Evolutionary conservation across 2,329 filamentous ascomycete genomes (phyloP).

Genomic region (Penicillium oxalicum): DNA sequence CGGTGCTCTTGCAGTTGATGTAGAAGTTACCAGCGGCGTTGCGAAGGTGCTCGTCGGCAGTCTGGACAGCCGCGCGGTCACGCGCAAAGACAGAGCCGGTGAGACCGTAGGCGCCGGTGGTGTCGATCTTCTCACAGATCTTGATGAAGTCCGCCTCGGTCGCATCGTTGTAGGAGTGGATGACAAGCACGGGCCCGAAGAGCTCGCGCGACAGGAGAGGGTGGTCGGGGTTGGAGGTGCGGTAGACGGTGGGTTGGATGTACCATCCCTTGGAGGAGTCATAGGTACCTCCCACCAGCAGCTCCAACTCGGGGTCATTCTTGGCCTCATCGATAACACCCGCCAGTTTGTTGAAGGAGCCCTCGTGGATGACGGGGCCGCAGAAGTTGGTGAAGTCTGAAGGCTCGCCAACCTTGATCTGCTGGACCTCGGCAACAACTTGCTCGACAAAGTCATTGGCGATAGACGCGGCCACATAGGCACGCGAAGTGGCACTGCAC

Average conservation of each 20-base stretch:
- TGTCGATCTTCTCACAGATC: conserved; percentile 49
- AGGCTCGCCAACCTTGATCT: conserved; percentile 65
- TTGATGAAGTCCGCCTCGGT: conserved; percentile 52
- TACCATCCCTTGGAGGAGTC: conserved; percentile 75
- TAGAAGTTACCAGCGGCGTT: conserved; percentile 40
- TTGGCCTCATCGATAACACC: conserved; percentile 75
- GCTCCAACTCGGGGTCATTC: conserved; percentile 63
- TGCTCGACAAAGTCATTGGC: conserved; percentile 66
- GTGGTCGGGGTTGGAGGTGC: conserved; percentile 66
- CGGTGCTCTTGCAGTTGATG: conserved; percentile 52
- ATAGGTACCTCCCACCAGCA: conserved; percentile 70
- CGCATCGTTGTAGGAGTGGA: conserved; percentile 72
- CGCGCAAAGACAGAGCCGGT: conserved; percentile 41
- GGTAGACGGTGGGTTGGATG: conserved; percentile 77
- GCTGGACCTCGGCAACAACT: conserved; percentile 62
- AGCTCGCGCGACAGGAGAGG: conserved; percentile 70
- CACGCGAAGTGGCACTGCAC: conserved; percentile 76
- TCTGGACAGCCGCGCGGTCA: conserved; percentile 31
- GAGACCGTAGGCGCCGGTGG: conserved; percentile 38
- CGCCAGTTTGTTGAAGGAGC: conserved; percentile 73
- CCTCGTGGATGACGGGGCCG: conserved; percentile 78
- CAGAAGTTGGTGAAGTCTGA: conserved; percentile 72
- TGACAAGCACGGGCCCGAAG: conserved; percentile 70
- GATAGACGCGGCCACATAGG: conserved; percentile 69
- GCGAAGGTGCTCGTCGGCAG: conserved; percentile 34